Base-by-base conservation (phyloP, 306 rosid genomes). In the Prinsepia uniflora region DNA sequence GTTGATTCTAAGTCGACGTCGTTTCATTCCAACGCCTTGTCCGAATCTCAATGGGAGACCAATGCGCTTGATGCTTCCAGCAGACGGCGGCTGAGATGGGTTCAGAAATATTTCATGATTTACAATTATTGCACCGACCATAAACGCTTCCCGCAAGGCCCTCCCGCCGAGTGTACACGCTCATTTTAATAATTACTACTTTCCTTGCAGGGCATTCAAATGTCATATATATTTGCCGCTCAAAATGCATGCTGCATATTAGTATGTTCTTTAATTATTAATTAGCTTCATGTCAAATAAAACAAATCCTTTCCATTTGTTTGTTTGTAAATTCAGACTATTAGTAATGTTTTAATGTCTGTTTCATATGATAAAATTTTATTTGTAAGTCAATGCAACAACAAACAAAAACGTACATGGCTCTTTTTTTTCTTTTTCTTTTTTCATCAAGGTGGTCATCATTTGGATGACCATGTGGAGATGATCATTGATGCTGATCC, bases 1-100 rank as follows among this genome's bases (percentile, higher is more conserved):
- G 66, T 84, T 0, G 74, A 84, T 7, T 75, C 80, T 15, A 61
- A 41, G 7, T 53, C 84, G 40, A 24, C 30, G 30, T 24, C 30
- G 30, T 24, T 24, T 24, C 30, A 24, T 24, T 72, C 85, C 34
- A 67, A 69, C 14, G 55, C 91, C 0, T 67, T 81, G 65, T 56
- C 89, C 5, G 44, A 64, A 52, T 56, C 89, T 6, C 24, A 64
- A 52, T 69, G 57, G 85, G 84, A 81, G 52, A 80, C 62, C 80
- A 85, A 76, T 48, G 96, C 70, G 58, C 94, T 92, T 43, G 96
- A 92, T 65, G 94, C 88, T 15, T 62, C 81, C 39, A 76, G 85
- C 64, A 81, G 96, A 68, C 82, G 96, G 74, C 84, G 92, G 63
- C 78, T 92, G 13, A 88, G 94, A 76, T 92, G 98, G 98, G 98